Conservation (phyloP, 2,329 filamentous ascomycete species). For the Monosporascus ibericus region DNA sequence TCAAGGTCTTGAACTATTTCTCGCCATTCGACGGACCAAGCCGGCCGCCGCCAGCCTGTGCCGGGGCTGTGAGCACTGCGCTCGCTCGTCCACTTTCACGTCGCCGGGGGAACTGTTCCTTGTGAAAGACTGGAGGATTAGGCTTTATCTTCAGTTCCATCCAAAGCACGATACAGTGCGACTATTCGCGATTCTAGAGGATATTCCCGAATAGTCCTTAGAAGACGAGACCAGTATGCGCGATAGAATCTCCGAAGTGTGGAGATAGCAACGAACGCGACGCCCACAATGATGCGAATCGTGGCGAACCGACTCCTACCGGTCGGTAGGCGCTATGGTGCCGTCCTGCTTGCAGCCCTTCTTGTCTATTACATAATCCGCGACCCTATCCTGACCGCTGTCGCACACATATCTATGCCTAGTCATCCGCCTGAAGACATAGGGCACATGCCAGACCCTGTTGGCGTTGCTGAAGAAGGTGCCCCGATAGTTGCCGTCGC, state of each 20-base stretch:
- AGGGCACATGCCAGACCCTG: conserved; percentile 1
- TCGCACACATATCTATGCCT: not conserved
- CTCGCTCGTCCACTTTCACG: not conserved
- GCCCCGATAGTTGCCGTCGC: not conserved
- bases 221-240: conserved; percentile 19
- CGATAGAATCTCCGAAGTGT: conserved; percentile 11
- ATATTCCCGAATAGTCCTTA: not conserved
- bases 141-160: not conserved
- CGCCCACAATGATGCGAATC: conserved; percentile 18
- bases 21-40: not conserved
- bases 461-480: conserved; percentile 4
- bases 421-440: not conserved
- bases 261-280: conserved; percentile 17
- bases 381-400: conserved; percentile 13
- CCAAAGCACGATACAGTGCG: not conserved
- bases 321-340: conserved; percentile 23
- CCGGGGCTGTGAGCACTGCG: not conserved
- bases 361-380: conserved; percentile 26
- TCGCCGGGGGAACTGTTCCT: not conserved
- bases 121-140: not conserved
- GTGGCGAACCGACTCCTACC: conserved; percentile 23
- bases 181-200: not conserved
- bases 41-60: not conserved
- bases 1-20: not conserved
- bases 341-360: conserved; percentile 23